phyloP scores from a whole-genome alignment of 164 flowering plant genomes.

The Chloranthus sessilifolius region DNA sequence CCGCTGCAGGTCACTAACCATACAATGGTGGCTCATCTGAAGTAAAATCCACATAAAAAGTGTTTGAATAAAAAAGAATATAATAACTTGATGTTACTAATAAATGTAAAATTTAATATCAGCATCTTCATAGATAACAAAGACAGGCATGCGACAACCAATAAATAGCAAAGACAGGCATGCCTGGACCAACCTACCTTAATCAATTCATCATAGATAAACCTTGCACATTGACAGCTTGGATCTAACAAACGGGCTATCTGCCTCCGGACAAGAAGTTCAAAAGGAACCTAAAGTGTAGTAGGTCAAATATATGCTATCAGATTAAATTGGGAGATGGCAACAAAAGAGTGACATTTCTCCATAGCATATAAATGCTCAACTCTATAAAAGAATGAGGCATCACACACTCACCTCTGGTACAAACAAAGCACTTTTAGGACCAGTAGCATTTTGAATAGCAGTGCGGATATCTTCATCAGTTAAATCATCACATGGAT shows the following conservation, averaged over 20 bases:
- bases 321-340: background rate
- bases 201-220: constrained; percentile 81
- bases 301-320: background rate
- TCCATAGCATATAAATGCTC: background rate
- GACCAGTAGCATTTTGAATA: constrained; percentile 97
- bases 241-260: constrained; percentile 89
- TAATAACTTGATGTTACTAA: no score
- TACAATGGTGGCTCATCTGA: constrained; percentile 89
- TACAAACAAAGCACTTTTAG: constrained; percentile 82
- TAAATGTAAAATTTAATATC: background rate
- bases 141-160: background rate
- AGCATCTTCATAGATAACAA: background rate
- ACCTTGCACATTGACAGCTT: constrained; percentile 92
- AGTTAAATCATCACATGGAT: constrained; percentile 95
- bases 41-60: constrained; percentile 8
- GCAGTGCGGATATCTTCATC: constrained; percentile 95
- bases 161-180: background rate
- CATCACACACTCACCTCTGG: constrained; percentile 62
- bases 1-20: constrained; percentile 67
- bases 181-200: constrained; percentile 41
- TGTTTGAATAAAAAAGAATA: background rate
- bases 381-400: background rate
- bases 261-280: constrained; percentile 85
- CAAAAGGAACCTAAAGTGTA: constrained; percentile 75
- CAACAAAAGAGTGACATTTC: background rate